Percentiles rank a stretch among this genome's conserved stretches.
Evolutionary conservation across 1,139 yeast genomes (phyloP).

Genomic region (Yamadazyma diospyri): DNA sequence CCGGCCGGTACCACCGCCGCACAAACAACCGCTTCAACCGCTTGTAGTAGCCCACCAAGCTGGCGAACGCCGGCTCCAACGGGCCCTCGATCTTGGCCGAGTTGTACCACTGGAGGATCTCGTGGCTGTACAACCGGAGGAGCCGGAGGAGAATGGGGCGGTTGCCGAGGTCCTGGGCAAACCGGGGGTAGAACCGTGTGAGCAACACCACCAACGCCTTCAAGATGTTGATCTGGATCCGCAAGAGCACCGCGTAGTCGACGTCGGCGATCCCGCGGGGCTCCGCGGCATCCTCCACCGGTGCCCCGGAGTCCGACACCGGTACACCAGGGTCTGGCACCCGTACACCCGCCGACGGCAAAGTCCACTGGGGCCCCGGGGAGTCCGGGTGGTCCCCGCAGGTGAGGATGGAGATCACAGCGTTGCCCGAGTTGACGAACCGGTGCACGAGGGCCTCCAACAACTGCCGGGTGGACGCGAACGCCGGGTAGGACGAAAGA

Average conservation of each 20-base stretch:
- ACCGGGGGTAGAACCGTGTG: slow-evolving; percentile 70
- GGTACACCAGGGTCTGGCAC: slow-evolving; percentile 36
- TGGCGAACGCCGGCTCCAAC: slow-evolving; percentile 44
- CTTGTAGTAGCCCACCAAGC: slow-evolving; percentile 58
- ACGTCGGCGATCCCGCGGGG: no score
- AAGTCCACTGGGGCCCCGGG: slow-evolving; percentile 55
- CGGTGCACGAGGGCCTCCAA: slow-evolving; percentile 43
- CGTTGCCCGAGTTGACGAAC: slow-evolving; percentile 46
- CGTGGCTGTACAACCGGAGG: slow-evolving; percentile 66
- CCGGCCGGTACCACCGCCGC: slow-evolving; percentile 76
- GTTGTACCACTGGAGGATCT: slow-evolving; percentile 68
- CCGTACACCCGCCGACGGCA: no score
- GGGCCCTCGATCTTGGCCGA: slow-evolving; percentile 40
- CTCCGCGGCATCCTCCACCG: no score
- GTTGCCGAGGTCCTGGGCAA: slow-evolving; percentile 64
- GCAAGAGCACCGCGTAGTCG: slow-evolving; percentile 55
- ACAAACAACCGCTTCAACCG: slow-evolving; percentile 71
- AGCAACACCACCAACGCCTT: slow-evolving; percentile 75
- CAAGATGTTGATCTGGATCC: slow-evolving; percentile 78
- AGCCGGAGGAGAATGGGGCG: slow-evolving; percentile 63
- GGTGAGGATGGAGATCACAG: slow-evolving; percentile 43
- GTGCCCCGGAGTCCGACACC: slow-evolving; percentile 36
- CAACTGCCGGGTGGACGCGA: slow-evolving; percentile 40
- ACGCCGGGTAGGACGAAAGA: slow-evolving; percentile 40
- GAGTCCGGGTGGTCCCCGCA: slow-evolving; percentile 3